Percentiles rank a stretch among this genome's conserved stretches.
phyloP scores from a whole-genome alignment of 257 asterid species.

The Primulina huaijiensis region DNA sequence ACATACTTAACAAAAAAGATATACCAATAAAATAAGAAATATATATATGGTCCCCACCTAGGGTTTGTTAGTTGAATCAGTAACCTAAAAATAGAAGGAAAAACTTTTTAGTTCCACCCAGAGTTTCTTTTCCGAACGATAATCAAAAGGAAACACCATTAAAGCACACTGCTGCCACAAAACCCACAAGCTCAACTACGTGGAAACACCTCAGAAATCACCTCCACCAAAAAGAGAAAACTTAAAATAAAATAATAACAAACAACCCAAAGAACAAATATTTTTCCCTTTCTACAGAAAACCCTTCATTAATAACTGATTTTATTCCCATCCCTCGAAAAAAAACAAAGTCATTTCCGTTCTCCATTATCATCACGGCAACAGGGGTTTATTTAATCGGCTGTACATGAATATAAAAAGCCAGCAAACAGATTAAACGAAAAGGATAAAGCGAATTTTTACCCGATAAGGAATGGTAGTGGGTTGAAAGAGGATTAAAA shows the following conservation, averaged over 20 bases:
- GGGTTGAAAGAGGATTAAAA: slow-evolving; percentile 4
- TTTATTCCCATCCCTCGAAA: not conserved
- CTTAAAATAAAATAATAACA: too few species aligned
- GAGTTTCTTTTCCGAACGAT: slow-evolving; percentile 12
- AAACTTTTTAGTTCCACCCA: slow-evolving; percentile 19
- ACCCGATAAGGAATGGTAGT: slow-evolving; percentile 18
- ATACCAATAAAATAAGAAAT: not conserved
- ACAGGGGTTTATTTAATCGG: slow-evolving; percentile 21
- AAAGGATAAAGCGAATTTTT: not conserved
- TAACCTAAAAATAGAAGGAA: slow-evolving; percentile 20
- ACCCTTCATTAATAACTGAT: not conserved
- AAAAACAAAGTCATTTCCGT: slow-evolving; percentile 19
- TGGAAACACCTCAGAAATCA: slow-evolving; percentile 28
- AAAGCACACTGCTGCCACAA: slow-evolving; percentile 6
- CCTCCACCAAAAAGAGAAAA: not conserved
- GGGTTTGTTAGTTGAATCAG: slow-evolving; percentile 30
- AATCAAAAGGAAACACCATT: slow-evolving; percentile 12
- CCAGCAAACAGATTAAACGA: not conserved
- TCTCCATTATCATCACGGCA: slow-evolving; percentile 26
- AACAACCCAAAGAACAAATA: slow-evolving; percentile 6
- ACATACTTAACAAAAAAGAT: not conserved
- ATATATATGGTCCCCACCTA: slow-evolving; percentile 38
- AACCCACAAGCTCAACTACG: slow-evolving; percentile 28
- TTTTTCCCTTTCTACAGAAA: not conserved
- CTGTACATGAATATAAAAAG: slow-evolving; percentile 14